phyloP scores from a whole-genome alignment of 371 early-diverging fungal genomes.

The Blakeslea trispora region DNA sequence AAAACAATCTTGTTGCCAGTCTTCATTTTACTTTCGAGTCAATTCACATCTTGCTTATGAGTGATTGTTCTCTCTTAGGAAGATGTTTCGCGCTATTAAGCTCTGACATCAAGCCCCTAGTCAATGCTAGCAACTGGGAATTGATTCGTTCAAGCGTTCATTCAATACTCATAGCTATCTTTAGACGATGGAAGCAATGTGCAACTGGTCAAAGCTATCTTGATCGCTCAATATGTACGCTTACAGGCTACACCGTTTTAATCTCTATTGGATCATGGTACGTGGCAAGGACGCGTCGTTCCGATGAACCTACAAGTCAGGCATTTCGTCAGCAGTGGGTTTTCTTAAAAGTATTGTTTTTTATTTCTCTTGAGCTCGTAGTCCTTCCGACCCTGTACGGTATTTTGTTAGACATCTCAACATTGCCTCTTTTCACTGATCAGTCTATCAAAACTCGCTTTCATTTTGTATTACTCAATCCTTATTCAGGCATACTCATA shows the following conservation, averaged over 20 bases:
- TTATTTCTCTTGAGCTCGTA: slow-evolving; percentile 78
- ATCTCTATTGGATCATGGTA: slow-evolving; percentile 43
- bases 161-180: slow-evolving; percentile 5
- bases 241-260: slow-evolving; percentile 36
- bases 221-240: slow-evolving; percentile 36
- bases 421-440: slow-evolving; percentile 68
- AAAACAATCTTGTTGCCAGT: not conserved
- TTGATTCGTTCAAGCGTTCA: slow-evolving; percentile 5
- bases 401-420: slow-evolving; percentile 71
- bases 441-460: slow-evolving; percentile 56
- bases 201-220: slow-evolving; percentile 30
- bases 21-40: slow-evolving; percentile 12
- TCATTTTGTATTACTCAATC: slow-evolving; percentile 55
- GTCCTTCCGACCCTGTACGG: slow-evolving; percentile 86
- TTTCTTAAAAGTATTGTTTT: slow-evolving; percentile 64
- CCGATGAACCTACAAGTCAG: slow-evolving; percentile 36
- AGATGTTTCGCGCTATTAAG: slow-evolving; percentile 1
- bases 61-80: slow-evolving; percentile 4
- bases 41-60: slow-evolving; percentile 8
- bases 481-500: slow-evolving; percentile 69
- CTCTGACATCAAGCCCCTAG: slow-evolving; percentile 4
- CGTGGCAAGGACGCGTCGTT: slow-evolving; percentile 29
- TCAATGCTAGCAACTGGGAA: slow-evolving; percentile 7
- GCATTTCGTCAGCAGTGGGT: slow-evolving; percentile 49
- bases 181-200: slow-evolving; percentile 34